phyloP scores from a whole-genome alignment of 1,284 basidiomycete species.

The Lentinula novae-zelandiae region DNA sequence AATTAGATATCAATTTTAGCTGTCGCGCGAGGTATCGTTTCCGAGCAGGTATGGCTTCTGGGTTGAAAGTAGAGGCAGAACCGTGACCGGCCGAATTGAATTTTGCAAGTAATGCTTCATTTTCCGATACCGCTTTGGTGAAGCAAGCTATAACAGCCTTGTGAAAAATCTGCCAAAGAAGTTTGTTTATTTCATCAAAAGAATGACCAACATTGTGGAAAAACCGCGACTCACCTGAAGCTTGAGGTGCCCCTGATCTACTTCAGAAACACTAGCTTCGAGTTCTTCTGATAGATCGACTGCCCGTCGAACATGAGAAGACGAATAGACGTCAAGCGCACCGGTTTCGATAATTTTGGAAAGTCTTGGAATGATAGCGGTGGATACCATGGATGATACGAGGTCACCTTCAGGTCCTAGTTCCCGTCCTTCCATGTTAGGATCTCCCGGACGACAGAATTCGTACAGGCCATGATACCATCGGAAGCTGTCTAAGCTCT shows the following conservation, averaged over 20 bases:
- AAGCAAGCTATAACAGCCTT: conserved; percentile 63
- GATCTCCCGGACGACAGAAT: conserved; percentile 64
- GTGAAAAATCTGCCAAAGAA: conserved; percentile 51
- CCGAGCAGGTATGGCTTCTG: conserved; percentile 71
- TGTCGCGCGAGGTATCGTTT: conserved; percentile 66
- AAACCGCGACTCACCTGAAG: conserved; percentile 56
- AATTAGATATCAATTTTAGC: conserved; percentile 70
- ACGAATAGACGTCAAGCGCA: conserved; percentile 80
- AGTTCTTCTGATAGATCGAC: conserved; percentile 81
- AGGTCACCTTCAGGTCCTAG: conserved; percentile 84
- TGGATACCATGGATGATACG: conserved; percentile 85
- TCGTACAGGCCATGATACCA: conserved; percentile 82
- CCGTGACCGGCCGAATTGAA: conserved; percentile 32
- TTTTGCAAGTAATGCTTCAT: conserved; percentile 41
- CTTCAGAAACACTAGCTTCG: conserved; percentile 54
- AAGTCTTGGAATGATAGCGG: conserved; percentile 76
- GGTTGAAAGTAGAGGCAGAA: conserved; percentile 64
- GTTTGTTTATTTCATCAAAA: conserved; percentile 9
- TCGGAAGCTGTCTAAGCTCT: conserved; percentile 71
- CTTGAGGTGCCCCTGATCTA: conserved; percentile 58
- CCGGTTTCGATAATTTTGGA: conserved; percentile 69
- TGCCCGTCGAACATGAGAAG: conserved; percentile 57
- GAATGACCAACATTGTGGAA: neutral
- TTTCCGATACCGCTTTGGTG: conserved; percentile 47
- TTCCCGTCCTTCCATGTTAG: conserved; percentile 47